Evolutionary conservation across 1,284 basidiomycete species (phyloP).

Genomic region (Apiotrichum porosum): DNA sequence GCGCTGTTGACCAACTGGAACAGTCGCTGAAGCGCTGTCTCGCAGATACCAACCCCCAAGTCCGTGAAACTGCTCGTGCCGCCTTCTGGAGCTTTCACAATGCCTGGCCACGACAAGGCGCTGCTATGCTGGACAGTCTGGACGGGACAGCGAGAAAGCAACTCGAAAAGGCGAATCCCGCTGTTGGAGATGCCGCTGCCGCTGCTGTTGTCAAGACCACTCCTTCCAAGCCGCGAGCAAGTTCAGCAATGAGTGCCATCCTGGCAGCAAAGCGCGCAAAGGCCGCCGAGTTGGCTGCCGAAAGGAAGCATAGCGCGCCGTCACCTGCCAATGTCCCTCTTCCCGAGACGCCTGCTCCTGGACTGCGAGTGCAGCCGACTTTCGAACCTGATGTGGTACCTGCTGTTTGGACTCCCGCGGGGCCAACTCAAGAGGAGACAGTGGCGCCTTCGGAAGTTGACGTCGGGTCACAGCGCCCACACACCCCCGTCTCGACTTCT

Average conservation of each 20-base stretch:
- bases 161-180: constrained; percentile 74
- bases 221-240: constrained; percentile 2
- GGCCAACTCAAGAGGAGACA: too few species aligned
- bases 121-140: constrained; percentile 61
- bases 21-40: constrained; percentile 67
- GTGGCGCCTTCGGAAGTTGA: too few species aligned
- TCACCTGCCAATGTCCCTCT: too few species aligned
- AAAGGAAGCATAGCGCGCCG: too few species aligned
- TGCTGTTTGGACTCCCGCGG: too few species aligned
- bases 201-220: neutral
- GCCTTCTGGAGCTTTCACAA: constrained; percentile 76
- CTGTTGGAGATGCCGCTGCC: neutral
- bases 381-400: too few species aligned
- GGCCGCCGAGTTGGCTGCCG: constrained; percentile 32
- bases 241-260: constrained; percentile 25
- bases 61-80: constrained; percentile 67
- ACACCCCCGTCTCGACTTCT: too few species aligned
- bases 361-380: too few species aligned
- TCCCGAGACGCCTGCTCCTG: too few species aligned
- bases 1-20: constrained; percentile 65
- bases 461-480: too few species aligned
- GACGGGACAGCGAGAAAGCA: constrained; percentile 72
- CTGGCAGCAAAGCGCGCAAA: constrained; percentile 39
- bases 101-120: constrained; percentile 68
- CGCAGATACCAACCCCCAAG: constrained; percentile 71